phyloP scores from a whole-genome alignment of 768 basidiomycete species.

The Mycena crocata region DNA sequence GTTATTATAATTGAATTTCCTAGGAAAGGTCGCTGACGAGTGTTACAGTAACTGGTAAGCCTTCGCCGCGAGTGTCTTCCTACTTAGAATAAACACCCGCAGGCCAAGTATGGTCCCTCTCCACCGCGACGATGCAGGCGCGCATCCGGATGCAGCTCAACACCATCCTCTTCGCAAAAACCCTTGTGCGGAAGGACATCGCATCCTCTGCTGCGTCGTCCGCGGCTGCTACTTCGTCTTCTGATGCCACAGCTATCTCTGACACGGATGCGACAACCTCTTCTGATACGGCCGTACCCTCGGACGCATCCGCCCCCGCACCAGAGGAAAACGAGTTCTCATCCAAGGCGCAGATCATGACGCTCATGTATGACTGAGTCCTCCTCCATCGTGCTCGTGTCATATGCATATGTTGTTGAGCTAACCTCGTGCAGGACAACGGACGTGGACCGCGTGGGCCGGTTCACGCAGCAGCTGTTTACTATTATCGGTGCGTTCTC shows the following conservation, averaged over 20 bases:
- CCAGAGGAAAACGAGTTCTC: conserved; percentile 66
- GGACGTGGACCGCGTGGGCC: conserved; percentile 89
- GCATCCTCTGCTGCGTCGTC: not conserved
- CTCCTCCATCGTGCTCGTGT: not conserved
- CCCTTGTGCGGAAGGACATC: not conserved
- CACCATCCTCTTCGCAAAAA: not conserved
- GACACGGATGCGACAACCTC: too few species aligned
- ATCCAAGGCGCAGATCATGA: conserved; percentile 87
- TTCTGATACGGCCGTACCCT: not conserved
- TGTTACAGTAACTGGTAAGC: too few species aligned
- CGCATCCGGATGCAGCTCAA: not conserved
- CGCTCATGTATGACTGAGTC: conserved; percentile 62
- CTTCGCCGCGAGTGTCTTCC: not conserved
- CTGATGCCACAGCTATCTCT: too few species aligned
- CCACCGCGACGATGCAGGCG: not conserved
- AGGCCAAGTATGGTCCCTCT: not conserved
- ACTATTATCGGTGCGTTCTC: conserved; percentile 68
- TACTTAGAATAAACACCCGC: not conserved
- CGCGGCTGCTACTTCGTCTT: not conserved
- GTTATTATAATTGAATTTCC: too few species aligned
- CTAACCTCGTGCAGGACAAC: conserved; percentile 63
- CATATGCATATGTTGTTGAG: not conserved
- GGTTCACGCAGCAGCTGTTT: conserved; percentile 83
- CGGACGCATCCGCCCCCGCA: not conserved
- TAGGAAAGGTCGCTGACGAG: too few species aligned